phyloP scores from a whole-genome alignment of 2,329 filamentous ascomycete genomes.

The Sarocladium kiliense region DNA sequence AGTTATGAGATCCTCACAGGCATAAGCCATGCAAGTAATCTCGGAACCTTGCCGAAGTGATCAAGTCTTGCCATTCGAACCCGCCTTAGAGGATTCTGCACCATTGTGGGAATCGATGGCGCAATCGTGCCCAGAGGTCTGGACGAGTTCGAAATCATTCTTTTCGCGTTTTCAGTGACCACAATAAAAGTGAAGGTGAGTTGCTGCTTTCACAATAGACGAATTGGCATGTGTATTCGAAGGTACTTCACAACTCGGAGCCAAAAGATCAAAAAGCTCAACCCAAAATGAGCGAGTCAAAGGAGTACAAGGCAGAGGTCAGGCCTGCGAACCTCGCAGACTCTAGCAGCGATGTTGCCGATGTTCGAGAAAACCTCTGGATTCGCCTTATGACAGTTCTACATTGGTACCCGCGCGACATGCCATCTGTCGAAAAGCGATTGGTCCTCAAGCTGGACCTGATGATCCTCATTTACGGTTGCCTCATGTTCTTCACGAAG shows the following conservation, averaged over 20 bases:
- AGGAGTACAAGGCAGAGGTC: neutral
- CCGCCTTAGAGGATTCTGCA: neutral
- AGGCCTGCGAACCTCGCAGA: neutral
- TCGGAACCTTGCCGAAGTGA: neutral
- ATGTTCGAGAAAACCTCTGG: constrained; percentile 17
- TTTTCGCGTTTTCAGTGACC: neutral
- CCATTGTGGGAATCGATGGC: neutral
- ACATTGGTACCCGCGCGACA: constrained; percentile 27
- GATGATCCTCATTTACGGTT: constrained; percentile 31
- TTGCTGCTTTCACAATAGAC: no score
- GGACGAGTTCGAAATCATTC: neutral
- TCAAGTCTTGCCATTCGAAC: neutral
- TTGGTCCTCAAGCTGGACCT: constrained; percentile 32
- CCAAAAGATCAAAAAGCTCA: no score
- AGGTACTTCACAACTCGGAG: no score
- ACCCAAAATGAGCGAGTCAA: neutral
- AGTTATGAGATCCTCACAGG: no score
- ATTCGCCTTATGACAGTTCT: constrained; percentile 21
- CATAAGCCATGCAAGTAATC: neutral
- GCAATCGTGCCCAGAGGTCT: neutral
- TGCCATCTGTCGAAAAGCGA: constrained; percentile 25
- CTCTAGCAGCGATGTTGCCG: neutral
- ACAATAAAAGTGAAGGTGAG: no score
- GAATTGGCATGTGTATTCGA: no score
- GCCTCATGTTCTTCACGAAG: constrained; percentile 34